phyloP scores from a whole-genome alignment of 345 rosid species.

The Carallia pectinifolia region DNA sequence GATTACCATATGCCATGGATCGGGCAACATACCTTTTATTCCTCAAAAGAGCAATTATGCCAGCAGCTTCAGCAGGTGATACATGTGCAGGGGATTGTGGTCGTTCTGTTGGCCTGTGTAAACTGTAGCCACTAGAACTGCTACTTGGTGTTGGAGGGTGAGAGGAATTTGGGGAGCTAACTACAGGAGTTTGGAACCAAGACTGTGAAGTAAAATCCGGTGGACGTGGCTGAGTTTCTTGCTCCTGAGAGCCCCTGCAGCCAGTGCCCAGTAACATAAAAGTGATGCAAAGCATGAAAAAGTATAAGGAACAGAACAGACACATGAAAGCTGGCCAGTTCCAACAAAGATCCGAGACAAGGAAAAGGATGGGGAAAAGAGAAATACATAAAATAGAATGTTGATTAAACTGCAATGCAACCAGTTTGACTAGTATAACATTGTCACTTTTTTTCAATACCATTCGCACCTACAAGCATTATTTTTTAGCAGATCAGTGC shows the following conservation, averaged over 20 bases:
- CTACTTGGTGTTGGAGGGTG: constrained; percentile 50
- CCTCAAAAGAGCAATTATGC: constrained; percentile 56
- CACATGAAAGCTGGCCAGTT: not conserved
- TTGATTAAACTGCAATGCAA: not conserved
- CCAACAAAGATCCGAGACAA: not conserved
- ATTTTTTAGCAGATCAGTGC: too few relatives aligned
- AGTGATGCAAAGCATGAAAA: not conserved
- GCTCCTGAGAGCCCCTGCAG: constrained; percentile 72
- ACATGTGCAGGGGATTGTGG: constrained; percentile 53
- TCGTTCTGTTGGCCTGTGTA: constrained; percentile 31
- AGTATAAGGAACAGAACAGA: not conserved
- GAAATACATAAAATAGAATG: not conserved
- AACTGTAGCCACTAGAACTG: constrained; percentile 30
- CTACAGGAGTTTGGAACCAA: constrained; percentile 71
- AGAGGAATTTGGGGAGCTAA: constrained; percentile 57
- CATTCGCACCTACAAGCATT: too few relatives aligned
- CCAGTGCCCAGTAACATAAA: constrained; percentile 12
- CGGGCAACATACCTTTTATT: constrained; percentile 59
- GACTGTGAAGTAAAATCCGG: constrained; percentile 61
- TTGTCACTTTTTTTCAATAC: too few relatives aligned
- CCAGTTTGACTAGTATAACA: too few relatives aligned
- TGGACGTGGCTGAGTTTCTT: constrained; percentile 60
- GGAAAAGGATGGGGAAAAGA: too few relatives aligned
- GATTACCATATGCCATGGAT: not conserved
- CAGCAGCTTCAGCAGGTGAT: constrained; percentile 77